Conservation (phyloP, 148 eudicot genomes). For the Rhododendron ferrugineum region DNA sequence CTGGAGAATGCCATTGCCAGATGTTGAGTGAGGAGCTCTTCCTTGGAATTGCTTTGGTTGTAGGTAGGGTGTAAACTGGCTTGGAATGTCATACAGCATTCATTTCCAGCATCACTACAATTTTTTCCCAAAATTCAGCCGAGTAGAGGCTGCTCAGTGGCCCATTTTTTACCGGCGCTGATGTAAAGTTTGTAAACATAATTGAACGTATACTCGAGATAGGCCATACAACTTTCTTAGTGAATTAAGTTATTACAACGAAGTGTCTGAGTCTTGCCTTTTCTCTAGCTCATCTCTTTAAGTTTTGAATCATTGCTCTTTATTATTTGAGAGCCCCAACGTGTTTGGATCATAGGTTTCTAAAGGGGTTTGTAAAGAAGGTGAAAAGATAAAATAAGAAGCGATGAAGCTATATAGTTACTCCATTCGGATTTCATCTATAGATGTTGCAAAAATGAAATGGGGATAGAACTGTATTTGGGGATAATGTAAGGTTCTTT, state of each 20-base stretch:
- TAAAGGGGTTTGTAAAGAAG: neutral
- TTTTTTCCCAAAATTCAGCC: neutral
- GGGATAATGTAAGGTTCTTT: too few species aligned
- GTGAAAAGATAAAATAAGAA: neutral
- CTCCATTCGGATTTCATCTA: neutral
- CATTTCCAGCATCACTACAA: neutral
- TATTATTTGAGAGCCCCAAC: neutral
- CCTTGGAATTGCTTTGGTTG: slow-evolving; percentile 6
- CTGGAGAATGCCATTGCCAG: slow-evolving; percentile 87
- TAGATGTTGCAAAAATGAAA: too few species aligned
- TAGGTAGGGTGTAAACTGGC: neutral
- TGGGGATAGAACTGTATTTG: too few species aligned
- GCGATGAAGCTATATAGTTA: neutral
- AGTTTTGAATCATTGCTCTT: neutral
- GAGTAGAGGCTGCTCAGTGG: neutral
- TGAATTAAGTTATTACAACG: slow-evolving; percentile 3
- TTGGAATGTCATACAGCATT: neutral
- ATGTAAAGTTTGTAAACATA: slow-evolving; percentile 7
- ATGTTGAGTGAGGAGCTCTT: slow-evolving; percentile 33
- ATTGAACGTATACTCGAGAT: slow-evolving; percentile 2
- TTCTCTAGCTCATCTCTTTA: neutral
- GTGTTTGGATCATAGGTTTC: neutral
- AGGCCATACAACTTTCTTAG: neutral
- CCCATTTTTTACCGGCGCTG: neutral
- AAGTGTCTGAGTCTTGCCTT: neutral